Evolutionary conservation across 2,329 filamentous ascomycete species (phyloP).

Genomic region (Pseudogymnoascus sp.): DNA sequence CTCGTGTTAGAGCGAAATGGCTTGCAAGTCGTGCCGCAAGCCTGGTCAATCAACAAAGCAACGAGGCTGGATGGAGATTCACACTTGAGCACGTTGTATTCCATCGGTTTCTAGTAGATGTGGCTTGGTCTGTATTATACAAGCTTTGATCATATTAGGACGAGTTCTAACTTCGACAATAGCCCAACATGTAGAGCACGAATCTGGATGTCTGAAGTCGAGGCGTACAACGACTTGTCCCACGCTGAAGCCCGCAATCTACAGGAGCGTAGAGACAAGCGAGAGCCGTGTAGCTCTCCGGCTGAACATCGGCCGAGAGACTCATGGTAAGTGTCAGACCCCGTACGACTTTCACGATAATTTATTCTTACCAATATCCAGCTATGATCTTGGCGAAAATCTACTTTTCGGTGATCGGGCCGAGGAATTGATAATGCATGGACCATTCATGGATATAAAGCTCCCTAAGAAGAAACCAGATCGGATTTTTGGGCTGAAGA

Average conservation of each 20-base stretch:
- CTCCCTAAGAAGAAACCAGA: slow-evolving; percentile 14
- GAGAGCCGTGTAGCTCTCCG: not conserved
- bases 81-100: not conserved
- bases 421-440: not conserved
- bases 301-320: not conserved
- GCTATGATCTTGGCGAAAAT: not conserved
- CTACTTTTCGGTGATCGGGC: not conserved
- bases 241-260: not conserved
- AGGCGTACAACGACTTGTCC: not conserved
- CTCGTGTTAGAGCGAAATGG: not conserved
- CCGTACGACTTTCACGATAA: not conserved
- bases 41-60: not conserved
- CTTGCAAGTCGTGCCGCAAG: not conserved
- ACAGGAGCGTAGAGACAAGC: not conserved
- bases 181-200: slow-evolving; percentile 12
- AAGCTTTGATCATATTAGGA: not conserved
- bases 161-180: slow-evolving; percentile 7
- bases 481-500: slow-evolving; percentile 14
- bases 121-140: slow-evolving; percentile 11
- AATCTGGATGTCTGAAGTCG: slow-evolving; percentile 14
- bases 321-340: not conserved
- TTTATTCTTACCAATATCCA: not conserved
- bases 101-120: slow-evolving; percentile 13
- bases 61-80: slow-evolving; percentile 4
- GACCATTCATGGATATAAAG: not conserved